A percentile compares a stretch with the other conserved stretches of the same genome.
Conservation (phyloP, 73 alveolate species). For the Paramecium biaurelia region DNA sequence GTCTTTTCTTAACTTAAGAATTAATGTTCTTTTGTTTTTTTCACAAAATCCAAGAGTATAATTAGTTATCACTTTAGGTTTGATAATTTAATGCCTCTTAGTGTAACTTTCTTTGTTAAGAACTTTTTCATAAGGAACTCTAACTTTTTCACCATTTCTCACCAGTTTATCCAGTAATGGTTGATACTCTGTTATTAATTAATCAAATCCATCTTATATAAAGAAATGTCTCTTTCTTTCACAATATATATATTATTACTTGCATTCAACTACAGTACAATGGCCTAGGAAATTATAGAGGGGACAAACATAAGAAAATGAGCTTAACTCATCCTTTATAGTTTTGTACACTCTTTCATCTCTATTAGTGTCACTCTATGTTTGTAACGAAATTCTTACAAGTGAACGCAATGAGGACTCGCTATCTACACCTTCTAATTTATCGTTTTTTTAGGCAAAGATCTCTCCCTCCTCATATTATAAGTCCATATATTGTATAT, state of each 20-base stretch:
- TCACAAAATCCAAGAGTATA: neutral
- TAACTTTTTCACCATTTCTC: neutral
- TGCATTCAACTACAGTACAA: neutral
- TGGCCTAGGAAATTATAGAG: neutral
- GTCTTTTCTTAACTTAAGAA: neutral
- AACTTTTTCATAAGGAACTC: neutral
- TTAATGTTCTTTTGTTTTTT: neutral
- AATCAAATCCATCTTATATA: neutral
- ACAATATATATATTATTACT: neutral
- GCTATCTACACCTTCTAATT: neutral
- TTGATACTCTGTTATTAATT: neutral
- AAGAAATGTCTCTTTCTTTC: neutral
- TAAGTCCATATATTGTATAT: slow-evolving; percentile 1
- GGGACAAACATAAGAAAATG: neutral
- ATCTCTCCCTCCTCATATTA: slow-evolving; percentile 22
- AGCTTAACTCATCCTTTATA: neutral
- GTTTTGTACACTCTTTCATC: neutral
- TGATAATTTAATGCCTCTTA: neutral
- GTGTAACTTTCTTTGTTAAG: neutral
- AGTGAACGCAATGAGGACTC: slow-evolving; percentile 28
- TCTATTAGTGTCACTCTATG: neutral
- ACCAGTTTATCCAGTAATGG: neutral
- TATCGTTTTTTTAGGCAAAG: neutral
- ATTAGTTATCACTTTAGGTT: neutral
- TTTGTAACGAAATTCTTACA: neutral